A percentile compares a stretch with the other conserved stretches of the same genome.
Evolutionary conservation across 805 yeast species (phyloP).

Genomic region (Cyberlindnera mycetangii): DNA sequence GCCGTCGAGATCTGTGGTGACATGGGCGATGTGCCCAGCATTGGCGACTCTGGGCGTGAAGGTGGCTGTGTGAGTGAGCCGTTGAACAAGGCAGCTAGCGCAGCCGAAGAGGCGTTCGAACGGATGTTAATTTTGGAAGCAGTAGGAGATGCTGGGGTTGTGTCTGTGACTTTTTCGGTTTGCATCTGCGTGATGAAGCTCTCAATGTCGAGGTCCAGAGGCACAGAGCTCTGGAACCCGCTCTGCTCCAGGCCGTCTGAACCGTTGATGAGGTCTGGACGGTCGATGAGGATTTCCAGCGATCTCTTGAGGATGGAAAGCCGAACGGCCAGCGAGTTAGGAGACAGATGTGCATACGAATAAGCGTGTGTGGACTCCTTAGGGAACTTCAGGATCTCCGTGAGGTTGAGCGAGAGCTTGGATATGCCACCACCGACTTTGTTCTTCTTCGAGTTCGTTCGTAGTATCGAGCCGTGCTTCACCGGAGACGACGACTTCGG

Average conservation of each 20-base stretch:
- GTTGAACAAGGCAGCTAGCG: slow-evolving; percentile 34
- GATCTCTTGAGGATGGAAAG: slow-evolving; percentile 73
- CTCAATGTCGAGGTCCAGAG: slow-evolving; percentile 27
- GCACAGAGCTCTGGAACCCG: slow-evolving; percentile 5
- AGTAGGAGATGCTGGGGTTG: slow-evolving; percentile 3
- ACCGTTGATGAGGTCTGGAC: slow-evolving; percentile 24
- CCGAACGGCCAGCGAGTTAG: slow-evolving; percentile 74
- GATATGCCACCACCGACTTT: slow-evolving; percentile 27
- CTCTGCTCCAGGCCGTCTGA: slow-evolving; percentile 5
- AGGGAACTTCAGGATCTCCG: slow-evolving; percentile 61
- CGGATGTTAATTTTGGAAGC: slow-evolving; percentile 28
- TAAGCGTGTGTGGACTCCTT: slow-evolving; percentile 81
- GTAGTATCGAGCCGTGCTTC: slow-evolving; percentile 4
- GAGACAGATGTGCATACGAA: slow-evolving; percentile 79
- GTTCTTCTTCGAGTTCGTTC: slow-evolving; percentile 14
- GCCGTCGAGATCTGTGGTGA: neutral
- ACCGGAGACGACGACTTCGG: neutral
- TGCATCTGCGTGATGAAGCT: slow-evolving; percentile 25
- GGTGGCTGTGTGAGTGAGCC: slow-evolving; percentile 3
- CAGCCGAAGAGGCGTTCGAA: slow-evolving; percentile 40
- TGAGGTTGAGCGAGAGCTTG: slow-evolving; percentile 28
- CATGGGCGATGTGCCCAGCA: slow-evolving; percentile 1
- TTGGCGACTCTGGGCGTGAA: slow-evolving; percentile 9
- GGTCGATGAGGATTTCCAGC: slow-evolving; percentile 57
- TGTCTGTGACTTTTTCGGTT: slow-evolving; percentile 10